Conservation (phyloP, 805 yeast genomes). For the Vanderwaltozyma tropicalis region DNA sequence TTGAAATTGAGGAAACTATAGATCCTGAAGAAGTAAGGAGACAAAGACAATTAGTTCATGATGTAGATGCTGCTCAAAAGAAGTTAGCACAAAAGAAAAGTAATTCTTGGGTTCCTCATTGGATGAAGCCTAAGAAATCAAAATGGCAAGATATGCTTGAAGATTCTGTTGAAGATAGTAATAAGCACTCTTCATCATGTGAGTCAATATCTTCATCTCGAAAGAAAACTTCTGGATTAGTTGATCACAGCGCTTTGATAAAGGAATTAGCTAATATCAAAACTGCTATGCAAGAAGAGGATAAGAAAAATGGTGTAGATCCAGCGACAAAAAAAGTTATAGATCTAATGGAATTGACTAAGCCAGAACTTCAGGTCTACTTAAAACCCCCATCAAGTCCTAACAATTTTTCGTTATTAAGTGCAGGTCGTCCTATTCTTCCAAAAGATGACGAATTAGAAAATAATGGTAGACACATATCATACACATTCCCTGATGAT, state of each 20-base stretch:
- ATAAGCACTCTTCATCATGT: conserved; percentile 5
- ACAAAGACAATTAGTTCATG: conserved; percentile 70
- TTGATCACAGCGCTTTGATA: conserved; percentile 24
- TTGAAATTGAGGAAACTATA: conserved; percentile 84
- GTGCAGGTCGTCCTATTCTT: conserved; percentile 23
- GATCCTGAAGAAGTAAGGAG: conserved; percentile 80
- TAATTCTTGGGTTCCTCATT: conserved; percentile 33
- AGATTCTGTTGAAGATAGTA: conserved; percentile 24
- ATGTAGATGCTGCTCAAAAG: conserved; percentile 77
- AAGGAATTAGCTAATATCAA: conserved; percentile 18
- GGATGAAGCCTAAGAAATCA: conserved; percentile 43
- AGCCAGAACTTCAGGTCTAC: conserved; percentile 1
- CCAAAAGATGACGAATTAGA: conserved; percentile 25
- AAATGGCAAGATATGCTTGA: conserved; percentile 60
- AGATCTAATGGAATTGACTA: conserved; percentile 2
- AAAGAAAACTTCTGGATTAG: conserved; percentile 16
- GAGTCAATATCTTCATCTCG: conserved; percentile 1
- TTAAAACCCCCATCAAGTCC: conserved; percentile 6
- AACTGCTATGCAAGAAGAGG: conserved; percentile 17
- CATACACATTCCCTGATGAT: conserved; percentile 25
- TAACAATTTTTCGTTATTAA: conserved; percentile 19
- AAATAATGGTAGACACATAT: conserved; percentile 8
- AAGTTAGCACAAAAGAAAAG: conserved; percentile 37
- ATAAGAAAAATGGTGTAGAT: conserved; percentile 1
- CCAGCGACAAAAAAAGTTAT: not conserved